phyloP scores from a whole-genome alignment of 108 stramenopile species.

The Ochromonas danica region DNA sequence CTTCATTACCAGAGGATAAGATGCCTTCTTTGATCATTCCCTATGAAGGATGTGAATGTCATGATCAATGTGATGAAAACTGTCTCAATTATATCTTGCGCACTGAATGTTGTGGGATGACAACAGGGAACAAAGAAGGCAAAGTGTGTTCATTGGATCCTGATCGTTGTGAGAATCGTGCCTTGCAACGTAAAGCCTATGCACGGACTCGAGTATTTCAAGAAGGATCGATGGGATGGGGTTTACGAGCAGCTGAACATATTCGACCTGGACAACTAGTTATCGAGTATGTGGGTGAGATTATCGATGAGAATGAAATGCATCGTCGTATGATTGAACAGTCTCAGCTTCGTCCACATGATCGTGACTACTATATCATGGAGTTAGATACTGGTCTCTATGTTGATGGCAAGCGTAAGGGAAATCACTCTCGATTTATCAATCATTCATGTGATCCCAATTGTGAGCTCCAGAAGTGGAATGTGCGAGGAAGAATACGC shows the following conservation, averaged over 20 bases:
- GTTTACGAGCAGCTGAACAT: constrained; percentile 67
- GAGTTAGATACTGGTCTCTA: constrained; percentile 71
- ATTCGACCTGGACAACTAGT: constrained; percentile 70
- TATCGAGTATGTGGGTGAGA: constrained; percentile 83
- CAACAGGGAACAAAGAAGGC: constrained; percentile 46
- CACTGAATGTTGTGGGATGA: constrained; percentile 73
- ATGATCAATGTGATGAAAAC: constrained; percentile 64
- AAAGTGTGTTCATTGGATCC: constrained; percentile 72
- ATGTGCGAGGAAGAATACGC: constrained; percentile 74
- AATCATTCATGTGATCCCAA: constrained; percentile 92
- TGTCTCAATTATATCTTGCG: constrained; percentile 73
- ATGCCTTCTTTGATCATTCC: constrained; percentile 66
- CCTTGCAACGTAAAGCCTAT: constrained; percentile 58
- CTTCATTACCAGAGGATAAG: constrained; percentile 68
- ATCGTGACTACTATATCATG: constrained; percentile 94
- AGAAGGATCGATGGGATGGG: constrained; percentile 83
- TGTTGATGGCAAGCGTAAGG: constrained; percentile 79
- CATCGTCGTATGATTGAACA: constrained; percentile 66
- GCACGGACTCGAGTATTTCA: constrained; percentile 69
- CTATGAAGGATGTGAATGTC: constrained; percentile 7
- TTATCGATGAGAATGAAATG: constrained; percentile 74
- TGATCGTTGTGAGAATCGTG: constrained; percentile 75
- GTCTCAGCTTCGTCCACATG: constrained; percentile 74
- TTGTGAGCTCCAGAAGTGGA: constrained; percentile 73
- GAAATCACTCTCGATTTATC: constrained; percentile 81